Evolutionary conservation across 2,329 filamentous ascomycete species (phyloP).

Genomic region (Cordyceps militaris): DNA sequence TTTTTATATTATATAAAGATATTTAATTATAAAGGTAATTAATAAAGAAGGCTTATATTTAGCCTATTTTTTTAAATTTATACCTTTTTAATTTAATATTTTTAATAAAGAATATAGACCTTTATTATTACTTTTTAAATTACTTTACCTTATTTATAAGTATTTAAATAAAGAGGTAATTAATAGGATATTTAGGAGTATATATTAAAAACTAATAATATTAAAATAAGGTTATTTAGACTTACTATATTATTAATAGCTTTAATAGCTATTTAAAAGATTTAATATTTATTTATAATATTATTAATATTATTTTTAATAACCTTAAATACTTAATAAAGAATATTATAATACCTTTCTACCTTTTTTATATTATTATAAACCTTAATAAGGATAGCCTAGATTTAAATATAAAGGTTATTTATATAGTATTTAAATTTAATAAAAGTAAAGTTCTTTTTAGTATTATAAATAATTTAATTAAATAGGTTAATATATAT

Average conservation of each 20-base stretch:
- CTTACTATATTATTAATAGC: not conserved
- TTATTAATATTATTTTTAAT: not conserved
- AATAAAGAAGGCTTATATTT: not conserved
- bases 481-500: not conserved
- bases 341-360: not conserved
- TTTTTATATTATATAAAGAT: not conserved
- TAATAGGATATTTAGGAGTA: not conserved
- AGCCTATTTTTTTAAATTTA: not conserved
- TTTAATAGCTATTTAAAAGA: not conserved
- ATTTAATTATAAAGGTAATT: not conserved
- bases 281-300: not conserved
- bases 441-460: not conserved
- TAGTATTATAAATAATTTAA: not conserved
- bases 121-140: not conserved
- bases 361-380: not conserved
- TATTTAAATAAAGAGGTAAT: not conserved
- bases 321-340: not conserved
- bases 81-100: not conserved
- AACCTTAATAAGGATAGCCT: not conserved
- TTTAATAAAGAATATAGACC: not conserved
- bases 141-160: not conserved
- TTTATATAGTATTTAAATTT: not conserved
- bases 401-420: not conserved
- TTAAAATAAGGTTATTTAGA: not conserved
- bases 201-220: not conserved